phyloP scores from a whole-genome alignment of 2,329 filamentous ascomycete species.

The Ophiocordyceps unilateralis region DNA sequence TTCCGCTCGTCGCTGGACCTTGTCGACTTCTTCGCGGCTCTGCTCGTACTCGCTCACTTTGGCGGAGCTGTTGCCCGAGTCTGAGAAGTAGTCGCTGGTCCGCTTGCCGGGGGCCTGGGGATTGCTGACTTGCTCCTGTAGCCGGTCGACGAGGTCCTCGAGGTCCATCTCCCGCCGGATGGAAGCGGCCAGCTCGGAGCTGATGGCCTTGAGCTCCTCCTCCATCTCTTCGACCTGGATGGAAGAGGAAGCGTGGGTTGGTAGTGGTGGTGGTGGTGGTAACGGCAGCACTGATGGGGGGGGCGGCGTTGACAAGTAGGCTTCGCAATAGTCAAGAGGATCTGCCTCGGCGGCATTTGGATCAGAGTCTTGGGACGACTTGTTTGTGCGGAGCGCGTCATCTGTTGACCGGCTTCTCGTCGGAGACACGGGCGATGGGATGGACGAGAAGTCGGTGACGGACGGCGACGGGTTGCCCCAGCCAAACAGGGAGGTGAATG shows the following conservation, averaged over 20 bases:
- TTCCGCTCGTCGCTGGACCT: constrained; percentile 65
- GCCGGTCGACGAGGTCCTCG: constrained; percentile 78
- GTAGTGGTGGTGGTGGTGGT: constrained; percentile 12
- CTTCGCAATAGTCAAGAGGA: constrained; percentile 31
- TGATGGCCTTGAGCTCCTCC: constrained; percentile 85
- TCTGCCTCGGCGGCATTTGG: constrained; percentile 23
- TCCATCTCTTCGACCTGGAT: constrained; percentile 71
- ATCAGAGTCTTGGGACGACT: constrained; percentile 17
- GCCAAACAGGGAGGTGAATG: constrained; percentile 34
- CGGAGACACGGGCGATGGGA: constrained; percentile 33
- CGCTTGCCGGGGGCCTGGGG: constrained; percentile 44
- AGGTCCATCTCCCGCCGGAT: constrained; percentile 93
- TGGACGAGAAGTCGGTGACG: constrained; percentile 32
- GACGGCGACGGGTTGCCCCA: constrained; percentile 31
- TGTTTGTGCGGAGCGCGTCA: constrained; percentile 12
- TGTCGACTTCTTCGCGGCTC: constrained; percentile 58
- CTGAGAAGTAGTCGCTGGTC: constrained; percentile 95
- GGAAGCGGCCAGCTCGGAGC: constrained; percentile 76
- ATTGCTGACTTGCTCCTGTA: constrained; percentile 61
- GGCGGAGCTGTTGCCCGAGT: constrained; percentile 77
- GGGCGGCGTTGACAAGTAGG: constrained; percentile 32
- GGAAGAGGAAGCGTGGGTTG: constrained; percentile 20
- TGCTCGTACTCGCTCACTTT: constrained; percentile 54
- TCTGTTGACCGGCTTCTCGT: constrained; percentile 17
- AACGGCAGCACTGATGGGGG: constrained; percentile 13